phyloP scores from a whole-genome alignment of 169 alveolate genomes.

The Plasmodium fragile region DNA sequence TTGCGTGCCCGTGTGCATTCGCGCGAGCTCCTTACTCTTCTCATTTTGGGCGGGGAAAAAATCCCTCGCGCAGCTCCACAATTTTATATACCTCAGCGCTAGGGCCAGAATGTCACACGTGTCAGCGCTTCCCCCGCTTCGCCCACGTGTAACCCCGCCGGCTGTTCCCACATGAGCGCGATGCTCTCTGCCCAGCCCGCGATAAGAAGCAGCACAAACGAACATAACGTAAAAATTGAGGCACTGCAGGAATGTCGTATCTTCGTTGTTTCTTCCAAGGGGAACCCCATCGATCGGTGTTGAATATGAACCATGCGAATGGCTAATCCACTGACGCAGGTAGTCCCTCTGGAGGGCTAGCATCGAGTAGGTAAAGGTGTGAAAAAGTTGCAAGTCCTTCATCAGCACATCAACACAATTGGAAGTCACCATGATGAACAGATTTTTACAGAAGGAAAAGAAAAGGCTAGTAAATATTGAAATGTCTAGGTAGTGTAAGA shows the following conservation, averaged over 20 bases:
- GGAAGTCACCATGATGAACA: background rate
- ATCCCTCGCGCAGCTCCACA: background rate
- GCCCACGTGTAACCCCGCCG: background rate
- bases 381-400: background rate
- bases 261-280: background rate
- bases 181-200: background rate
- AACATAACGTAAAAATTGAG: background rate
- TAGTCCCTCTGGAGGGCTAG: background rate
- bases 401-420: background rate
- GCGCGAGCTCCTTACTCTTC: background rate
- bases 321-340: background rate
- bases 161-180: background rate
- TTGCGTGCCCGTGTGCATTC: background rate
- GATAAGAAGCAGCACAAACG: background rate
- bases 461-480: background rate
- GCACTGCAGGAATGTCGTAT: background rate
- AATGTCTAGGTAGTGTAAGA: conserved; percentile 4
- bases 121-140: background rate
- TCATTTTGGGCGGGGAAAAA: background rate
- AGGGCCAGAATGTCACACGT: background rate
- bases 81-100: conserved; percentile 27
- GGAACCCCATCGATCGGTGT: background rate
- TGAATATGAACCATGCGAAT: background rate
- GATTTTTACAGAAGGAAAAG: background rate
- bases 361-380: background rate